Evolutionary conservation across 2,329 filamentous ascomycete species (phyloP), one percentile per base, ranked within the genome.

Genomic region (Hypoxylon sp.): DNA sequence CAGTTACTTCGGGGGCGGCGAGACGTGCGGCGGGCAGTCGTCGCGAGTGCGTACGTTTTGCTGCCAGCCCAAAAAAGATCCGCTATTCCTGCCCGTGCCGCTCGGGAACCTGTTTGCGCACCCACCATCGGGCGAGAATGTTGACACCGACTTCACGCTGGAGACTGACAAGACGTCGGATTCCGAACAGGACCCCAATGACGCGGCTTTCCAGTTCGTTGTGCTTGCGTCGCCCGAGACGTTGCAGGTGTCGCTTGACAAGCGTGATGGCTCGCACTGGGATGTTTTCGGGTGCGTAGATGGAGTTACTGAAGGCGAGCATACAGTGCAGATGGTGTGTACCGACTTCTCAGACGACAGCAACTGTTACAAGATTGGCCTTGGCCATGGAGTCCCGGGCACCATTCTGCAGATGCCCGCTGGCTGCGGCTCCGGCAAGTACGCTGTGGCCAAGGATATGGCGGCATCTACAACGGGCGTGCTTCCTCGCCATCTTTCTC

Each of bases 221-320:
- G 62, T 74, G 13, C 48, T 74, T 5, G 62, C 63, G 2, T 57
- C 49, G 2, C 71, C 73, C 4, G 65, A 71, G 20, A 64, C 67
- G 31, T 31, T 72, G 3, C 65, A 71, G 21, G 32, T 62, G 9
- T 67, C 67, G 1, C 55, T 78, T 0, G 67, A 73, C 55, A 72
- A 71, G 60, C 67, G 74, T 13, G 73, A 78, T 48, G 74, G 74
- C 8, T 76, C 73, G 3, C 70, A 74, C 63, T 77, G 70, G 74
- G 74, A 74, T 9, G 21, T 78, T 5, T 72, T 71, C 36, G 57
- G 65, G 59, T 77, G 74, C 63, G 17, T 57, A 19, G 63, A 71
- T 16, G 40, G 47, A 0, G 30, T 51, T 4, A 61, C 42, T 32
- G 65, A 71, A 19, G 65, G 52, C 1, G 55, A 57, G 11, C 72